These are phyloP conservation scores for Candida smagusa DNA, from an alignment of 1,139 yeast species.

Conservation along the genomic window DNA sequence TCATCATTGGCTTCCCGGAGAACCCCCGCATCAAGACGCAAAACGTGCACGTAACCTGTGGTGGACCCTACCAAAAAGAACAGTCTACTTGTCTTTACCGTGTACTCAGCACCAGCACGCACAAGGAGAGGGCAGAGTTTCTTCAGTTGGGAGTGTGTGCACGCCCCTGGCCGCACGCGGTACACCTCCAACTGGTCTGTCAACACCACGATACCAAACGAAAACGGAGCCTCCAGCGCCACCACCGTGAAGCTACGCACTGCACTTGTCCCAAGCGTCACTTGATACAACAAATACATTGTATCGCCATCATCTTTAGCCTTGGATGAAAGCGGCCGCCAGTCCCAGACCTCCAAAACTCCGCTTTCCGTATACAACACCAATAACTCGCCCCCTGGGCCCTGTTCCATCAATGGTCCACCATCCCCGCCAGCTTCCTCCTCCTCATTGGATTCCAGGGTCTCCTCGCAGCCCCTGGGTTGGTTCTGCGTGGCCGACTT, in stretches of 20 bases:
- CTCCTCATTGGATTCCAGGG: neutral
- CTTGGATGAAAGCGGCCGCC: slow-evolving; percentile 30
- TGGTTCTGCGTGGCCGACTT: slow-evolving; percentile 24
- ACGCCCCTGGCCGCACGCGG: no score
- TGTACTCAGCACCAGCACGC: neutral
- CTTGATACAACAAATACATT: slow-evolving; percentile 24
- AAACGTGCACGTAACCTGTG: slow-evolving; percentile 6
- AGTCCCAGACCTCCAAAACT: slow-evolving; percentile 50
- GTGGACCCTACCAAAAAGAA: slow-evolving; percentile 7
- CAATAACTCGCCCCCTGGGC: slow-evolving; percentile 46
- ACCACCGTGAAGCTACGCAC: neutral
- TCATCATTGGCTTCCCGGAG: slow-evolving; percentile 15
- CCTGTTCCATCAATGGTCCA: slow-evolving; percentile 25
- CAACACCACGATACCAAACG: no score
- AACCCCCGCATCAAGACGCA: neutral
- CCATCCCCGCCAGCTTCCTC: slow-evolving; percentile 6
- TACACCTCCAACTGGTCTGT: no score
- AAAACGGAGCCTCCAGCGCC: neutral
- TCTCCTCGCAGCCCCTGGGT: slow-evolving; percentile 2
- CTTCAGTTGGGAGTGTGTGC: no score
- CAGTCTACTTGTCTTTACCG: slow-evolving; percentile 5
- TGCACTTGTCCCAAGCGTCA: neutral
- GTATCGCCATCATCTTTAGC: slow-evolving; percentile 26
- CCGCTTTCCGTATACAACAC: slow-evolving; percentile 26
- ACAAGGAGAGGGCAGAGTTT: no score